phyloP scores from a whole-genome alignment of 345 rosid species.

The Syzygium aromaticum region DNA sequence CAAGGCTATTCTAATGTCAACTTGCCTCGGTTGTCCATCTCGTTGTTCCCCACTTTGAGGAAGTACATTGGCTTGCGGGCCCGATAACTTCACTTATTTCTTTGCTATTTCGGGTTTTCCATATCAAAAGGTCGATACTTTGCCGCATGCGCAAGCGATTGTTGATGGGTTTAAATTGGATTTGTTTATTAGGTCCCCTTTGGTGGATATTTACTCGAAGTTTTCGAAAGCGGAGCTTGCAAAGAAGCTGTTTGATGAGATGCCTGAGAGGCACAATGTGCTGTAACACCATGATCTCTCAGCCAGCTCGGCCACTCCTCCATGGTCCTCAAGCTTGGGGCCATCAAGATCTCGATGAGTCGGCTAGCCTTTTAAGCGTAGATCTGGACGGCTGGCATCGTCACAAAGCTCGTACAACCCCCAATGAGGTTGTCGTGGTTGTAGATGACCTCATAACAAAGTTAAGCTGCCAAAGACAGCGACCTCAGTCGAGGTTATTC shows the following conservation, averaged over 20 bases:
- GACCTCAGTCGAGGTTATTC: background rate
- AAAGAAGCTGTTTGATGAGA: constrained; percentile 47
- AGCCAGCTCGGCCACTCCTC: background rate
- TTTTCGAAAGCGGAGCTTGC: constrained; percentile 29
- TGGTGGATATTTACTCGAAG: constrained; percentile 45
- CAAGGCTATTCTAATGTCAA: constrained; percentile 29
- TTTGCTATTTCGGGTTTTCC: constrained; percentile 20
- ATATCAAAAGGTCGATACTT: constrained; percentile 23
- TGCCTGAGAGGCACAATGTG: constrained; percentile 46
- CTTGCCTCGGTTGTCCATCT: constrained; percentile 33
- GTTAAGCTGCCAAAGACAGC: background rate
- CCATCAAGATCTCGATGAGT: background rate
- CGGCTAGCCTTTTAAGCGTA: background rate
- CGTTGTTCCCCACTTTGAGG: constrained; percentile 29
- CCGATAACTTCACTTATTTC: constrained; percentile 45
- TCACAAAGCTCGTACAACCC: background rate
- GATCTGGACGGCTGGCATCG: background rate
- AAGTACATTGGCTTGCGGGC: constrained; percentile 22
- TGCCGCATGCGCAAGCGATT: constrained; percentile 39
- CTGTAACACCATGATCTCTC: constrained; percentile 54
- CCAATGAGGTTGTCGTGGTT: background rate
- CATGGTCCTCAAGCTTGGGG: background rate
- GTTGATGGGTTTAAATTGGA: constrained; percentile 46
- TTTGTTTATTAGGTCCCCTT: constrained; percentile 43
- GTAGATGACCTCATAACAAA: background rate